phyloP scores from a whole-genome alignment of 305 asterid species.

The Salvia sclarea region DNA sequence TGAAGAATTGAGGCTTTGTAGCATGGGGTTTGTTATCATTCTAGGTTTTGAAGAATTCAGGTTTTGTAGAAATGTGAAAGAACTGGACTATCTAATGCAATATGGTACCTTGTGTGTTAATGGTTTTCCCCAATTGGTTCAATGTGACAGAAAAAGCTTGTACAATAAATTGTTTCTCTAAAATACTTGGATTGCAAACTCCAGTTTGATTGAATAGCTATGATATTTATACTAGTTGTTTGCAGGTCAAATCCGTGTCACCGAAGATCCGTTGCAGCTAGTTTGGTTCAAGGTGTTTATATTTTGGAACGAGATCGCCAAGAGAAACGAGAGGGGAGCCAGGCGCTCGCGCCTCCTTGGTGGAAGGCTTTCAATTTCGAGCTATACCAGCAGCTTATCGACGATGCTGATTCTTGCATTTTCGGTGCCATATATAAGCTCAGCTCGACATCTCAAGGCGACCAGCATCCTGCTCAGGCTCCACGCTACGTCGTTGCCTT shows the following conservation, averaged over 20 bases:
- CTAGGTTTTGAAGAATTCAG: not conserved
- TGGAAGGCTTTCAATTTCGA: conserved; percentile 69
- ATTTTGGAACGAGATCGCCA: conserved; percentile 83
- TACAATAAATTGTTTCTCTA: not conserved
- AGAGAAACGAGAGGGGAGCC: conserved; percentile 59
- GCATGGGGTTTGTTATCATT: not conserved
- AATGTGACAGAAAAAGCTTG: not conserved
- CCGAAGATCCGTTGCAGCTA: conserved; percentile 78
- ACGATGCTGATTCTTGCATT: conserved; percentile 69
- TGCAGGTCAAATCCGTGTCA: conserved; percentile 65
- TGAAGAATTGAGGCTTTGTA: not conserved
- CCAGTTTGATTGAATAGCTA: not conserved
- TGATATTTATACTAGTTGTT: conserved; percentile 6
- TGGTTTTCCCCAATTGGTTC: not conserved
- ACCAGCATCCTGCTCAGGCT: conserved; percentile 25
- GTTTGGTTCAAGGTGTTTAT: conserved; percentile 88
- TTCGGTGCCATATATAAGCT: conserved; percentile 80
- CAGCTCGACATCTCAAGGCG: conserved; percentile 31
- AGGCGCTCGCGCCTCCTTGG: conserved; percentile 92
- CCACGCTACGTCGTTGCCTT: conserved; percentile 70
- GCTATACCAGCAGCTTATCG: conserved; percentile 58
- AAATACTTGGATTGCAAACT: not conserved
- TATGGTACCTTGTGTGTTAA: not conserved
- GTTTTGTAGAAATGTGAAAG: not conserved
- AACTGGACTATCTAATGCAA: not conserved